Evolutionary conservation across 192 early-diverging fungal genomes (phyloP), one percentile per base, ranked within the genome.

Genomic region (Umbelopsis sp.): DNA sequence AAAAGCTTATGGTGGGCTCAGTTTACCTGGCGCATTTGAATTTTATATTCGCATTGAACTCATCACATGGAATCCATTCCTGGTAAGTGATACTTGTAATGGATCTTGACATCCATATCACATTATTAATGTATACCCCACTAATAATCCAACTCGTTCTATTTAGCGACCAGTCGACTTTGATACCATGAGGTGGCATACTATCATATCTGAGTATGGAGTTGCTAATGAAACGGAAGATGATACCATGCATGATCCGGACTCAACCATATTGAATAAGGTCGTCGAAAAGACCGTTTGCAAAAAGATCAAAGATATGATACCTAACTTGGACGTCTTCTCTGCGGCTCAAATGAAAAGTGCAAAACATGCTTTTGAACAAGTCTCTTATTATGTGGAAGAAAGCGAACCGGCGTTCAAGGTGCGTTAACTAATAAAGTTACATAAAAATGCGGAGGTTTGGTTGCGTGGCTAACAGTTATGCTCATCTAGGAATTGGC

Each of bases 1-100:
- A 44, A 86, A 86, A 52, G 87, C 87, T 0, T 88, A 83, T 73
- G 87, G 87, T 14, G 82, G 82, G 0, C 72, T 88, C 0, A 77
- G 84, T 34, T 43, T 88, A 72, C 83, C 87, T 0, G 71, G 78
- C 8, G 87, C 84, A 9, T 88, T 88, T 80, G 85, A 86, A 45
- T 83, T 88, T 50, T 86, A 80, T 65, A 68, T 88, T 9, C 80
- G 87, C n/a, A 76, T 77, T 31, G 83, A 88, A 65, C 70, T 84
- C 7, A 73, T 86, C 21, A 69, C 81, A 0, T 88, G 85, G 82
- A 77, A 86, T 71, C 82, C 87, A 8, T 80, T 86, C 34, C 65
- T 71, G 45, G 83, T 81, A 67, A 66, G 67, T 50, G 43, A 45
- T 49, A 2, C 10, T 32, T 47, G 29, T 20, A 41, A 41, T 41